Percentiles rank a stretch among this genome's conserved stretches.
Conservation (phyloP, 2,329 filamentous ascomycete species). For the Phaeosphaeriaceae sp. region DNA sequence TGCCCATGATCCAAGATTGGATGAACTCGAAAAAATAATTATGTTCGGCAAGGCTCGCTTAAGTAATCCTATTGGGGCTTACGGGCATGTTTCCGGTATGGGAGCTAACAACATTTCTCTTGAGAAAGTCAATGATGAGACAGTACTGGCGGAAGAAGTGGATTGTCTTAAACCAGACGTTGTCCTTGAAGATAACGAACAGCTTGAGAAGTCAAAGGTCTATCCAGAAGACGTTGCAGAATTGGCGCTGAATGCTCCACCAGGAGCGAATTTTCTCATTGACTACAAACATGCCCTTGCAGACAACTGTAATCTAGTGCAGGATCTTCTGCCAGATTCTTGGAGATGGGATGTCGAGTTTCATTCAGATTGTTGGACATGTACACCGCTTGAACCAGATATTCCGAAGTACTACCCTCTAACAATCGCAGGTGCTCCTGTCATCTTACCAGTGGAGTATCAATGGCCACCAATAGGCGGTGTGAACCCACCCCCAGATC, state of each 20-base stretch:
- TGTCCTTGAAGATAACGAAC: constrained; percentile 68
- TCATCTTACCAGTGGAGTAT: constrained; percentile 24
- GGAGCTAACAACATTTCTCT: too few relatives aligned
- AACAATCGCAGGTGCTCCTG: constrained; percentile 16
- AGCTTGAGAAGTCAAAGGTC: constrained; percentile 17
- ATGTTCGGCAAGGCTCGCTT: too few relatives aligned
- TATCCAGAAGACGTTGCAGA: too few relatives aligned
- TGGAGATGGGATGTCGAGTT: constrained; percentile 16
- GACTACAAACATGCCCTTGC: background rate
- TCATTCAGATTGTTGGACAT: constrained; percentile 19
- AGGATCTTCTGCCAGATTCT: background rate
- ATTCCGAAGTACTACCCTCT: constrained; percentile 16
- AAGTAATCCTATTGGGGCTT: too few relatives aligned
- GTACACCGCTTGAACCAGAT: constrained; percentile 13
- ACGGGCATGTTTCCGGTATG: too few relatives aligned
- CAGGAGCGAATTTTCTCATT: background rate
- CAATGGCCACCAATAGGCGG: constrained; percentile 24
- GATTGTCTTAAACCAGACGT: too few relatives aligned
- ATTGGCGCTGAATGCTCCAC: too few relatives aligned
- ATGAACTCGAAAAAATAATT: too few relatives aligned
- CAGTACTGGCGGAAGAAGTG: too few relatives aligned
- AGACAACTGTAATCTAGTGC: background rate
- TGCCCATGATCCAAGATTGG: too few relatives aligned
- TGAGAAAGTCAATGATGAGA: too few relatives aligned
- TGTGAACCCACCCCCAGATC: constrained; percentile 22